Conservation (phyloP, 179 eudicot species). For the Monotropa hypopitys region DNA sequence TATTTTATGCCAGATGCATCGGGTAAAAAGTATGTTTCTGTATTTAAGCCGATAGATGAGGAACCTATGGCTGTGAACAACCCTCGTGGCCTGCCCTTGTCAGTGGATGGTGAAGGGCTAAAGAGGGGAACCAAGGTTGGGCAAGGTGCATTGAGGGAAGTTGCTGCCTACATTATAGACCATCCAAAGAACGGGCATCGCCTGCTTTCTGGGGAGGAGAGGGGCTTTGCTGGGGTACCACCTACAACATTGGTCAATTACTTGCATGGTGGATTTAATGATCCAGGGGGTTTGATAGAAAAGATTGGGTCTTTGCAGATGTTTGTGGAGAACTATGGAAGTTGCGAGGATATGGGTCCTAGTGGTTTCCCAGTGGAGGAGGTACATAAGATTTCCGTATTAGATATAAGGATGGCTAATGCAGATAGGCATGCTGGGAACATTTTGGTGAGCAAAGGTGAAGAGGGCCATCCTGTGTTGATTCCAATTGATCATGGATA, state of each 20-base stretch:
- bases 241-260: constrained; percentile 69
- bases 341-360: constrained; percentile 89
- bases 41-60: constrained; percentile 84
- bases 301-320: constrained; percentile 80
- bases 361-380: constrained; percentile 64
- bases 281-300: constrained; percentile 42
- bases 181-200: constrained; percentile 65
- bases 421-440: constrained; percentile 93
- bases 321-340: constrained; percentile 67
- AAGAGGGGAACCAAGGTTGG: constrained; percentile 82
- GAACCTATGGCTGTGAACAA: constrained; percentile 81
- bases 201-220: constrained; percentile 17
- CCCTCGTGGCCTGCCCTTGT: constrained; percentile 57
- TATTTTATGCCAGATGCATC: constrained; percentile 58
- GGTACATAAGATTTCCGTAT: constrained; percentile 70
- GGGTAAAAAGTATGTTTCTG: constrained; percentile 43
- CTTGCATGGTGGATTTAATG: constrained; percentile 65
- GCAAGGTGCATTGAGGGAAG: constrained; percentile 87
- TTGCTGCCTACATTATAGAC: constrained; percentile 76
- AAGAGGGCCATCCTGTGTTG: constrained; percentile 30
- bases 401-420: constrained; percentile 77
- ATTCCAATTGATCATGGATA: constrained; percentile 93
- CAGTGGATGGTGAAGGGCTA: constrained; percentile 69
- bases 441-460: constrained; percentile 34
- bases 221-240: constrained; percentile 83